Evolutionary conservation across 2,329 filamentous ascomycete genomes (phyloP), one percentile per base, ranked within the genome.

Genomic region (Pseudopithomyces chartarum): DNA sequence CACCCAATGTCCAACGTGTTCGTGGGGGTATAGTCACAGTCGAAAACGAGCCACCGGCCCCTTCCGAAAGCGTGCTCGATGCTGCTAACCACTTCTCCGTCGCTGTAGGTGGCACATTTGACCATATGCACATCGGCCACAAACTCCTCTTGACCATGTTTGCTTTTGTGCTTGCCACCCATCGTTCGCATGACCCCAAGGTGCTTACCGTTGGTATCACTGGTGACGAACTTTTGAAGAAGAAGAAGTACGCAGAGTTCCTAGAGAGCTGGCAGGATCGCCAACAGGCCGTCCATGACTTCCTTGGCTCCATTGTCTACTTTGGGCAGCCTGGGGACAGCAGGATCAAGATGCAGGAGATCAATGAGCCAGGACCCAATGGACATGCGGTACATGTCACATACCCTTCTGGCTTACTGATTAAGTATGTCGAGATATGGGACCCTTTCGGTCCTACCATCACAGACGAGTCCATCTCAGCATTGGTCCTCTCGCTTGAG

Each of bases 131-230:
- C 73, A 88, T 91, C 3, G 95, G 95, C 6, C 95, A 99, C 80
- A 99, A 98, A 78, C 82, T 98, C n/a, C 84, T 99, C 19, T 85
- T 99, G 19, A 92, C 93, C n/a, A 93, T 93, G 59, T 91, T 90
- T 0, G 85, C 88, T 0, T 85, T 97, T 54, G 83, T 92, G 15
- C 82, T 90, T 55, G 84, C 85, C 34, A 65, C 67, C 26, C 60
- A 61, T 23, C 20, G 52, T 20, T 55, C 63, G 13, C 49, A 43
- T 12, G 52, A 55, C 8, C 65, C 73, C 20, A 84, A 85, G 58
- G 82, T 82, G 11, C 84, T 96, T 59, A 89, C 92, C 17, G 83
- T 97, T 40, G 95, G 95, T 12, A 90, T 99, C 63, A 96, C 95
- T 0, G 92, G 91, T 5, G 92, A 97, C 68, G 88, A 90, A 58